phyloP scores from a whole-genome alignment of 306 rosid genomes.

The Prunus kanzakura region DNA sequence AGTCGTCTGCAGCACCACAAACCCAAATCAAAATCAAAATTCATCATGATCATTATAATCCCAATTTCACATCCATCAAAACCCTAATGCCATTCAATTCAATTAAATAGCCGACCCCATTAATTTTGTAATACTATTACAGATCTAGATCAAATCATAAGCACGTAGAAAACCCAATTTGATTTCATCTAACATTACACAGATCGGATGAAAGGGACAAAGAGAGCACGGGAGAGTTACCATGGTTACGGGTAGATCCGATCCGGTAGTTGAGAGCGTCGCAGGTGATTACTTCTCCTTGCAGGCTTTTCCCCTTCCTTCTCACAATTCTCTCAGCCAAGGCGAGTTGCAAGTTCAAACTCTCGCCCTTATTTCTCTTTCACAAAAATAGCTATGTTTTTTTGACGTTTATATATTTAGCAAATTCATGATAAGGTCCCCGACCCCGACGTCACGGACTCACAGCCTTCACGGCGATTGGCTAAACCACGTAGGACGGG shows the following conservation, averaged over 20 bases:
- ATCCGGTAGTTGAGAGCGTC: slow-evolving; percentile 17
- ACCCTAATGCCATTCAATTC: background rate
- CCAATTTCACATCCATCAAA: background rate
- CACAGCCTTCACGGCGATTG: background rate
- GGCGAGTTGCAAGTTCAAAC: slow-evolving; percentile 12
- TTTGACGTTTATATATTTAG: background rate
- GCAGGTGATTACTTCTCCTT: slow-evolving; percentile 6
- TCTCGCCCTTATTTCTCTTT: slow-evolving; percentile 4
- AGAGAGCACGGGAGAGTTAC: slow-evolving; percentile 14
- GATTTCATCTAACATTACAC: background rate
- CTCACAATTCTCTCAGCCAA: background rate
- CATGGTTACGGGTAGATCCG: slow-evolving; percentile 26
- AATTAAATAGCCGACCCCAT: background rate
- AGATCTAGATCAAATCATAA: background rate
- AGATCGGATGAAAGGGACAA: background rate
- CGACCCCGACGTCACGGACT: background rate
- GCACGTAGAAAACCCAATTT: background rate
- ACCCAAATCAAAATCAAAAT: background rate
- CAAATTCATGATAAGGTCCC: background rate
- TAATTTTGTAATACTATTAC: background rate
- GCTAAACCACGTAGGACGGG: background rate
- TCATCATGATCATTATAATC: background rate
- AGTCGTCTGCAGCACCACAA: slow-evolving; percentile 56
- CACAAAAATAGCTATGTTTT: background rate
- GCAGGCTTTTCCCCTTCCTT: background rate